A percentile compares a stretch with the other conserved stretches of the same genome.
These are phyloP conservation scores for Melampsora occidentalis DNA, from an alignment of 1,284 basidiomycete genomes.

Conservation along the genomic window DNA sequence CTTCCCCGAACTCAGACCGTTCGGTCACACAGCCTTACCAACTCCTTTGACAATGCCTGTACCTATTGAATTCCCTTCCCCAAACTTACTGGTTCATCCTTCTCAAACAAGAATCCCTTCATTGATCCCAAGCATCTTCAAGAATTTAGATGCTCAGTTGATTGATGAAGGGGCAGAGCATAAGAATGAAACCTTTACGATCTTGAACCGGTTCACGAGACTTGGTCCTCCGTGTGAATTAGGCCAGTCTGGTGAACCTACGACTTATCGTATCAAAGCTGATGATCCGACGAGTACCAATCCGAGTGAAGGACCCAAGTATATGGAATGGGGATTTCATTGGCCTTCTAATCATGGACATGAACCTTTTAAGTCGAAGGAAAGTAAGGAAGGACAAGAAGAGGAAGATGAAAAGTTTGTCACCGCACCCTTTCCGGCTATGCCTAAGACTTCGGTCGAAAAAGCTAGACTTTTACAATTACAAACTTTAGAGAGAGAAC, in stretches of 20 bases:
- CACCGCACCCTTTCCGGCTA: background rate
- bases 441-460: slow-evolving; percentile 24
- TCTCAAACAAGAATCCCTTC: slow-evolving; percentile 45
- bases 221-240: slow-evolving; percentile 51
- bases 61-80: slow-evolving; percentile 45
- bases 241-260: slow-evolving; percentile 48
- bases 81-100: slow-evolving; percentile 37
- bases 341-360: slow-evolving; percentile 23
- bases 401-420: too few relatives aligned
- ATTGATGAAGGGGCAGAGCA: slow-evolving; percentile 43
- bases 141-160: slow-evolving; percentile 24
- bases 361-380: background rate
- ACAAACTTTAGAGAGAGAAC: too few relatives aligned
- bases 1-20: slow-evolving; percentile 44
- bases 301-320: background rate
- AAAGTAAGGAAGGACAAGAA: too few relatives aligned
- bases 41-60: slow-evolving; percentile 48
- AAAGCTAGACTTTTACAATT: background rate
- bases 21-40: slow-evolving; percentile 48
- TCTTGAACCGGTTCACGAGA: slow-evolving; percentile 49
- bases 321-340: slow-evolving; percentile 38
- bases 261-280: slow-evolving; percentile 47
- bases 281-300: background rate
- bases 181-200: slow-evolving; percentile 42
- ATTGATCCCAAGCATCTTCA: slow-evolving; percentile 45